Evolutionary conservation across 2,329 filamentous ascomycete species (phyloP), one percentile per base, ranked within the genome.

Genomic region (Fusarium sulawesiense): DNA sequence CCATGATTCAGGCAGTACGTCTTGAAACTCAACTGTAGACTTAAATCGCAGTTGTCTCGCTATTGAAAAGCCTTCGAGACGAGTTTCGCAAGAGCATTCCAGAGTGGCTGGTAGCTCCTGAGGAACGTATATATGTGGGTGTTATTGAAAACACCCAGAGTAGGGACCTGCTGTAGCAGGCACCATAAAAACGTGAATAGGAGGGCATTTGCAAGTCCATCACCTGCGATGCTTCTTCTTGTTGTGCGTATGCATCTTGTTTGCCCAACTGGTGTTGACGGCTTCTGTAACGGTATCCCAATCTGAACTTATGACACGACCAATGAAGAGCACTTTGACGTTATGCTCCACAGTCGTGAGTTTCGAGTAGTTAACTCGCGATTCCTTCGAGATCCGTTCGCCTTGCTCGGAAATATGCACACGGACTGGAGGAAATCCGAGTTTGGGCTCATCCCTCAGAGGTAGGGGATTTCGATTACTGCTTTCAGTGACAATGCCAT

Each of bases 311-410:
- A 73, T 58, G 18, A 89, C 79, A 7, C 76, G 73, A n/a, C 87
- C 87, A 54, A 89, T 84, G 71, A 89, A 88, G 69, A 84, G 81
- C n/a, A 89, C 85, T 47, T 81, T 83, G 70, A 84, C 78, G 70
- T 89, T 89, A 77, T 89, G 87, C 74, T 88, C 86, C 27, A 89
- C 80, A 5, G 85, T 87, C 29, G 83, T 80, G 8, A 86, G 78
- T 66, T 88, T 88, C 7, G 85, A 84, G 75, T 88, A 89, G 76
- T 89, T 88, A 68, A 88, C 82, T 7, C 87, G 83, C 14, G 87
- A 89, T 64, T 85, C 83, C 30, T 70, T 79, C 13, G 80, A 79
- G 9, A 89, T 79, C 56, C 77, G 82, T 63, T 88, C 85, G 32
- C 79, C 80, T 16, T 79, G 76, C 6, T 80, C 77, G 21, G 75